These are phyloP conservation scores for Leccinum fibrillosum DNA, from an alignment of 768 basidiomycete species.

Conservation along the genomic window DNA sequence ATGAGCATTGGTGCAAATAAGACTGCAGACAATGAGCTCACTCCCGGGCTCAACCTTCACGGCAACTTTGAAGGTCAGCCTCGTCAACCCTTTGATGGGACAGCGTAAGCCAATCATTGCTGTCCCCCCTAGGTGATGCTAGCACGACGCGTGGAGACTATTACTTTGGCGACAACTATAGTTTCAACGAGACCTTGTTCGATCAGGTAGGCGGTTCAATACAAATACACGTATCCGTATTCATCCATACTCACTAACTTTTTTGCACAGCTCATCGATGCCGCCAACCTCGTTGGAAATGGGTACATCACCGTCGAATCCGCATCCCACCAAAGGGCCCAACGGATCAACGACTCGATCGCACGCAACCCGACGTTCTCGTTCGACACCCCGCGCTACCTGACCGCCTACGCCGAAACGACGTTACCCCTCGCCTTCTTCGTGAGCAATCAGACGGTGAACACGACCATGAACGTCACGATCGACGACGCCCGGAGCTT, in stretches of 20 bases:
- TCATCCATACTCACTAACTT: neutral
- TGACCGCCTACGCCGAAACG: conserved; percentile 20
- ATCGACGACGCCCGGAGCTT: conserved; percentile 19
- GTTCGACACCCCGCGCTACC: conserved; percentile 19
- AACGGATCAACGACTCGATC: conserved; percentile 26
- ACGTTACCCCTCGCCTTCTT: conserved; percentile 26
- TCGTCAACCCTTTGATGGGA: neutral
- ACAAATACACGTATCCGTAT: too few species aligned
- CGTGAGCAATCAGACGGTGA: conserved; percentile 19
- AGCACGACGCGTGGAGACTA: conserved; percentile 24
- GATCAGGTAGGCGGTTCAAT: conserved; percentile 11
- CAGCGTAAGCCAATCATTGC: neutral
- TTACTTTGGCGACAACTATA: conserved; percentile 25
- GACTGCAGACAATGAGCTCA: conserved; percentile 10
- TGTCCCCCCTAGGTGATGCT: conserved; percentile 15
- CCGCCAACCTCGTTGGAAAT: conserved; percentile 19
- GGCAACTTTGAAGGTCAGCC: conserved; percentile 24
- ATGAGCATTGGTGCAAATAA: conserved; percentile 25
- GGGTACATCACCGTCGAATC: conserved; percentile 23
- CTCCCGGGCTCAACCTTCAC: conserved; percentile 22
- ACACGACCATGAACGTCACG: conserved; percentile 14
- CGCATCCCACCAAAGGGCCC: conserved; percentile 15
- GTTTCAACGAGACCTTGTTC: conserved; percentile 24
- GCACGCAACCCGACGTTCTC: conserved; percentile 21
- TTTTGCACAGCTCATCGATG: conserved; percentile 7